phyloP scores from a whole-genome alignment of 768 basidiomycete species.

The Lentinula sp. region DNA sequence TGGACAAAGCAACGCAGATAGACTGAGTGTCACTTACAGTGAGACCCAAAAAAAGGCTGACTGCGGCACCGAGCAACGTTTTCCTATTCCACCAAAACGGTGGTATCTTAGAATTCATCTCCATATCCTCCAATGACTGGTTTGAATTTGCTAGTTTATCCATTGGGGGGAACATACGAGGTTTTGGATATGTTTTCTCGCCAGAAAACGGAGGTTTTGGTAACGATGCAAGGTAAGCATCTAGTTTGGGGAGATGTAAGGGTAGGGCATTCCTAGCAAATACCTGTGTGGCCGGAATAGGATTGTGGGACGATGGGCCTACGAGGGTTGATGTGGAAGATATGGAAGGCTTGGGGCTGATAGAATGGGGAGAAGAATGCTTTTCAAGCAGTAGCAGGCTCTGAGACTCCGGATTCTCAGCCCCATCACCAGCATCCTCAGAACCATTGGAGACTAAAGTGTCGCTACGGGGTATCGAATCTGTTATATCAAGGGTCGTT shows the following conservation, averaged over 20 bases:
- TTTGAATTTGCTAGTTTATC: constrained; percentile 43
- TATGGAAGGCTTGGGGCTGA: not conserved
- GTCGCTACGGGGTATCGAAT: not conserved
- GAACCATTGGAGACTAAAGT: not conserved
- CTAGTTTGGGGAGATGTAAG: constrained; percentile 56
- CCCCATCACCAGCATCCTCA: constrained; percentile 10
- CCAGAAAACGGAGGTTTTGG: constrained; percentile 35
- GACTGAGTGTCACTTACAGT: constrained; percentile 33
- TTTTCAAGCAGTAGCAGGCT: not conserved
- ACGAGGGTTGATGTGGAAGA: constrained; percentile 3
- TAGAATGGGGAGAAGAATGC: not conserved
- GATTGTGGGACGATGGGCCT: constrained; percentile 26
- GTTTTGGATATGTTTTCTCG: constrained; percentile 15
- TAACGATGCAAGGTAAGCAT: constrained; percentile 47
- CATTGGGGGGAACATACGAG: constrained; percentile 58
- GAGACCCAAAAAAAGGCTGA: constrained; percentile 45
- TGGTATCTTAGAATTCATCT: constrained; percentile 41
- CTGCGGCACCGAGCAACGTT: constrained; percentile 39
- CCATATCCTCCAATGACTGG: constrained; percentile 52
- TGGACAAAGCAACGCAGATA: not conserved
- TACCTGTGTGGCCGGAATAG: constrained; percentile 49
- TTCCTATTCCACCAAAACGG: constrained; percentile 54
- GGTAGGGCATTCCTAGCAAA: constrained; percentile 57
- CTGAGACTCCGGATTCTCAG: not conserved
- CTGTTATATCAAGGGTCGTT: constrained; percentile 4